Evolutionary conservation across 1,284 basidiomycete species (phyloP).

Genomic region (Naganishia albida): DNA sequence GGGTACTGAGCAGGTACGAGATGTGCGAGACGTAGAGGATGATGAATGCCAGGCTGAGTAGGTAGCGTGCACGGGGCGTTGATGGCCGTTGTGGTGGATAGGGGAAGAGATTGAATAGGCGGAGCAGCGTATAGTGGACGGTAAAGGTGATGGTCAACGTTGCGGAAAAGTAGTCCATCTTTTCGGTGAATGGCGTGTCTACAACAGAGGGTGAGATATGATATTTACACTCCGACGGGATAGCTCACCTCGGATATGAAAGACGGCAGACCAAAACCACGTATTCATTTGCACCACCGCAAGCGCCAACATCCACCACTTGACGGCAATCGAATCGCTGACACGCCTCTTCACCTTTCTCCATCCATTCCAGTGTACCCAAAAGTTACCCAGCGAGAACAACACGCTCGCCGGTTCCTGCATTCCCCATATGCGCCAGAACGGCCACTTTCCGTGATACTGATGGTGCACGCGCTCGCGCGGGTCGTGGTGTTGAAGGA

Average conservation of each 20-base stretch:
- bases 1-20: conserved; percentile 61
- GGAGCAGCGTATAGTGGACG: conserved; percentile 71
- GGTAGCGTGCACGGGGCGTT: conserved; percentile 35
- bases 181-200: conserved; percentile 85
- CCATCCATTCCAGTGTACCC: conserved; percentile 66
- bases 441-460: conserved; percentile 97
- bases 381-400: conserved; percentile 84
- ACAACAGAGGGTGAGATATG: conserved; percentile 13
- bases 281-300: conserved; percentile 78
- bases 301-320: conserved; percentile 68
- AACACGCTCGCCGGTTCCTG: conserved; percentile 92
- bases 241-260: conserved; percentile 82
- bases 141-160: conserved; percentile 76
- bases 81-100: conserved; percentile 22
- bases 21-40: conserved; percentile 45
- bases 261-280: conserved; percentile 90
- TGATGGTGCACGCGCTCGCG: conserved; percentile 61
- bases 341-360: conserved; percentile 60
- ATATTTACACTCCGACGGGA: background rate
- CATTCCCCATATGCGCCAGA: conserved; percentile 77
- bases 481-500: conserved; percentile 46
- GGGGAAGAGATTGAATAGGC: conserved; percentile 76
- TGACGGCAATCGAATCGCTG: conserved; percentile 60
- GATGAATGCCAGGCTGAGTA: conserved; percentile 37
- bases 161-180: conserved; percentile 93